A percentile compares a stretch with the other conserved stretches of the same genome.
phyloP scores from a whole-genome alignment of 805 yeast genomes.

The Candida jianshihensis region DNA sequence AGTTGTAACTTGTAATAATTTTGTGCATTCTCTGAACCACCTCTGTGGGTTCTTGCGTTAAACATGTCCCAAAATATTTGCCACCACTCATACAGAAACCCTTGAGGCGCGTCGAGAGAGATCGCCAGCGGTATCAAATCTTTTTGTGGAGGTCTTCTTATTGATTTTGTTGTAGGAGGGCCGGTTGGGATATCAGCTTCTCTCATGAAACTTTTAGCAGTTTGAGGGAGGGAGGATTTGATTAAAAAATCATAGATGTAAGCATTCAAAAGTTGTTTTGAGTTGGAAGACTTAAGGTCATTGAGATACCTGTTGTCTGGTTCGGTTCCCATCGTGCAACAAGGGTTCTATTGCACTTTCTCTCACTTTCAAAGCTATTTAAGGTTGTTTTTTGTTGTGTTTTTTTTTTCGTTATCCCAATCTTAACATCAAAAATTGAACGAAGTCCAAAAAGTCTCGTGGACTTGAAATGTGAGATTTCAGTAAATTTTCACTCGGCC shows the following conservation, averaged over 20 bases:
- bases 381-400: too few relatives aligned
- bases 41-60: slow-evolving; percentile 68
- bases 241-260: slow-evolving; percentile 81
- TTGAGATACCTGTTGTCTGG: slow-evolving; percentile 12
- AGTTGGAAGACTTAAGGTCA: slow-evolving; percentile 20
- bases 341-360: too few relatives aligned
- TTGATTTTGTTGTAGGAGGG: slow-evolving; percentile 11
- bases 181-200: slow-evolving; percentile 60
- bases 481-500: too few relatives aligned
- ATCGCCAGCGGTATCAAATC: slow-evolving; percentile 45
- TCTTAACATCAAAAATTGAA: too few relatives aligned
- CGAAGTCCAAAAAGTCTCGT: too few relatives aligned
- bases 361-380: too few relatives aligned
- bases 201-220: slow-evolving; percentile 66
- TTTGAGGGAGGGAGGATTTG: slow-evolving; percentile 62
- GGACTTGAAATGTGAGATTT: too few relatives aligned
- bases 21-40: slow-evolving; percentile 55
- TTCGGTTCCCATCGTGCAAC: not conserved
- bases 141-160: slow-evolving; percentile 22
- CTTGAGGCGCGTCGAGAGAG: slow-evolving; percentile 77
- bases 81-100: slow-evolving; percentile 94
- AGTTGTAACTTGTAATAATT: slow-evolving; percentile 64
- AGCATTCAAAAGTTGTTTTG: slow-evolving; percentile 61
- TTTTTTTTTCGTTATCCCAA: too few relatives aligned
- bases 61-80: slow-evolving; percentile 91